Evolutionary conservation across 2,329 filamentous ascomycete genomes (phyloP), one percentile per base, ranked within the genome.

Genomic region (Fusarium setosum): DNA sequence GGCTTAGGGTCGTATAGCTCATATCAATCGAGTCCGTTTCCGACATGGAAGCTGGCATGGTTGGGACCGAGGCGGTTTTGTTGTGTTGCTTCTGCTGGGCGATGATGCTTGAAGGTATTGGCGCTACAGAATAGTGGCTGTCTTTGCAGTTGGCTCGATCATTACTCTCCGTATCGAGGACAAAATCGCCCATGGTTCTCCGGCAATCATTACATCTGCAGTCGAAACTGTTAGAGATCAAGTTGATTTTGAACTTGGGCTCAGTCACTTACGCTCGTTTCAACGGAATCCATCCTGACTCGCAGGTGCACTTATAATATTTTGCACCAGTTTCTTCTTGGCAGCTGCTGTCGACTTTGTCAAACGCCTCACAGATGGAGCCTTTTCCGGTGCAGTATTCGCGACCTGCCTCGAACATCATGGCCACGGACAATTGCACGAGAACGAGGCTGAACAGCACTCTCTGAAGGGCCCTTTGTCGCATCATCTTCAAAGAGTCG

Each of bases 301-400:
- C 29, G 57, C 63, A 65, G 15, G 51, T 56, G 29, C 63, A 67
- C 9, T 62, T 26, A 12, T 56, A 51, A 34, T 61, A 62, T 13
- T 41, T 34, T 21, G 26, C 23, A 9, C 57, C 63, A 23, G 58
- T 57, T 21, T 67, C 40, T 23, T 65, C 61, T 21, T 56, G 42
- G 52, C 63, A 67, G 3, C 26, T 37, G 12, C 40, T 48, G 23
- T 62, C 58, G 34, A 67, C 37, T 11, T 45, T 42, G 15, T 62
- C 37, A 31, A 37, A 59, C 6, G 58, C 63, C 18, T 60, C 42
- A 13, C 63, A 67, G 24, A 67, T 67, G 20, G 63, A 67, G 6
- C 61, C 63, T 40, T 62, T 53, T 32, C 63, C 61, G 12, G 54
- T 24, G 13, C 63, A 67, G 24, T 59, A 67, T 50, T 62, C 63